A percentile compares a stretch with the other conserved stretches of the same genome.
These are phyloP conservation scores for Amanita pseudoporphyria DNA, from an alignment of 768 basidiomycete species.

Conservation along the genomic window DNA sequence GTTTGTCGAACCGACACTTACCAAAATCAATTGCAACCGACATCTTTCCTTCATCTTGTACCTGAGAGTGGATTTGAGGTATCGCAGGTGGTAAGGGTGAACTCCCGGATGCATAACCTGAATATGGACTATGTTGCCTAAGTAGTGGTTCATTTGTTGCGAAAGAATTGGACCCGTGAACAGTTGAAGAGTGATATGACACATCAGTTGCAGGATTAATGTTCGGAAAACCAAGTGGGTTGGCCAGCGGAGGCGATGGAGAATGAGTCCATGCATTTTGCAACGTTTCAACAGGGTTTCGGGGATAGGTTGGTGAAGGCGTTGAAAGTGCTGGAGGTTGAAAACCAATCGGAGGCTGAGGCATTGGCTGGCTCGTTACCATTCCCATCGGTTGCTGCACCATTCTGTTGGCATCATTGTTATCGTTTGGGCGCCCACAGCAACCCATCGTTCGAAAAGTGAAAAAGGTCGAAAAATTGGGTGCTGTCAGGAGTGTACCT, in stretches of 20 bases:
- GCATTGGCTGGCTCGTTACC: conserved; percentile 42
- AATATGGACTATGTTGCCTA: conserved; percentile 23
- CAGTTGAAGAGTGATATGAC: conserved; percentile 11
- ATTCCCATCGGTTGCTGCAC: conserved; percentile 18
- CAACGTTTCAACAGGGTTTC: conserved; percentile 10
- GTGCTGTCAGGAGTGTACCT: conserved; percentile 14
- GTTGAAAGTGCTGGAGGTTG: conserved; percentile 12
- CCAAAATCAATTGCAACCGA: conserved; percentile 81
- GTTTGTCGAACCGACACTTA: conserved; percentile 20
- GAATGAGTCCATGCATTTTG: conserved; percentile 23
- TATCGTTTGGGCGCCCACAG: conserved; percentile 42
- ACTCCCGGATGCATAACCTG: conserved; percentile 12
- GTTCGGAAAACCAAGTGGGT: conserved; percentile 20
- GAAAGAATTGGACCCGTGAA: conserved; percentile 19
- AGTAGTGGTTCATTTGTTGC: conserved; percentile 19
- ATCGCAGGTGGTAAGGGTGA: conserved; percentile 14
- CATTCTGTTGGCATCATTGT: conserved; percentile 18
- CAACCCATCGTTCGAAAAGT: conserved; percentile 44
- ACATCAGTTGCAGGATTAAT: not conserved
- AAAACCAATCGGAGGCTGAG: conserved; percentile 25
- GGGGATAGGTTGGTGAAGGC: conserved; percentile 14
- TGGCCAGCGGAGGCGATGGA: conserved; percentile 30
- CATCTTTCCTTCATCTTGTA: conserved; percentile 63
- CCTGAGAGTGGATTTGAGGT: conserved; percentile 15
- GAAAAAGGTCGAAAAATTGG: conserved; percentile 1